Conservation (phyloP, 108 stramenopile genomes). For the Nitzschia palea region DNA sequence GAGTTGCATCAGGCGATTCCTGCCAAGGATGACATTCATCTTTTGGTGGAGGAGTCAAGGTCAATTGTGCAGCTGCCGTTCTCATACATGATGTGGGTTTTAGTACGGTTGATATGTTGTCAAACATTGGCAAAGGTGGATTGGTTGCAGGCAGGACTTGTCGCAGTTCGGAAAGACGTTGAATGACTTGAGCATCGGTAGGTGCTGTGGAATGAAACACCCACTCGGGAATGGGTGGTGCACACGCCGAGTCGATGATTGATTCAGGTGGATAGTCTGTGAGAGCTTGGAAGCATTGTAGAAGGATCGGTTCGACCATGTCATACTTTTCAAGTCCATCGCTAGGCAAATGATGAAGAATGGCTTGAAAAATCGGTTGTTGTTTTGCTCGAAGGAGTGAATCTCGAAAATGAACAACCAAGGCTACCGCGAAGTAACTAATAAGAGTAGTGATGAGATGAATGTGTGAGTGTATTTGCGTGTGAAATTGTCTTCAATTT, state of each 20-base stretch:
- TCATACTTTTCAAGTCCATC: background rate
- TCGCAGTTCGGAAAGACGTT: background rate
- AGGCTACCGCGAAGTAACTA: background rate
- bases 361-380: background rate
- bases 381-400: background rate
- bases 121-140: too few species aligned
- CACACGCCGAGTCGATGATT: background rate
- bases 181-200: background rate
- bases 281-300: background rate
- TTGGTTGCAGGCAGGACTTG: too few species aligned
- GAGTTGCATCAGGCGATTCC: background rate
- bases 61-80: too few species aligned
- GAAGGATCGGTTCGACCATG: background rate
- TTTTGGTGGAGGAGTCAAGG: too few species aligned
- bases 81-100: too few species aligned
- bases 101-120: too few species aligned
- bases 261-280: background rate
- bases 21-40: too few species aligned
- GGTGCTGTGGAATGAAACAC: background rate
- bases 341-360: slow-evolving; percentile 2
- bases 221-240: background rate
- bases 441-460: too few species aligned
- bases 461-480: too few species aligned
- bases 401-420: slow-evolving; percentile 1
- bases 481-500: too few species aligned